These are phyloP conservation scores for Magnusiomyces tetraspermus DNA, from an alignment of 1,139 yeast species.

Conservation along the genomic window DNA sequence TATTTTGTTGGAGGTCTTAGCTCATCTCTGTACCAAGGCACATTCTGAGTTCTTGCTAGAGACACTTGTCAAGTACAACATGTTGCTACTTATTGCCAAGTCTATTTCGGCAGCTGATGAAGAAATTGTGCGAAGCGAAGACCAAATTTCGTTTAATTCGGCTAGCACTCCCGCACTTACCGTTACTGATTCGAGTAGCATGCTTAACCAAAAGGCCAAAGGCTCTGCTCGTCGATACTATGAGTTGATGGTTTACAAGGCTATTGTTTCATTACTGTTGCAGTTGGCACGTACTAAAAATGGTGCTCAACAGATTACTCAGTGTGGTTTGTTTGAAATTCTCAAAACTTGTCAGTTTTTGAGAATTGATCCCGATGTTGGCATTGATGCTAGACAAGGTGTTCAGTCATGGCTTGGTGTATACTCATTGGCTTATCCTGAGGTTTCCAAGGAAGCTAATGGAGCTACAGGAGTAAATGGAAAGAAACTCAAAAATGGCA, in stretches of 20 bases:
- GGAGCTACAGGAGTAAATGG: background rate
- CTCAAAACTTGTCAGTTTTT: conserved; percentile 52
- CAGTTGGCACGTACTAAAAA: conserved; percentile 64
- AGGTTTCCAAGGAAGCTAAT: background rate
- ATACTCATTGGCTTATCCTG: background rate
- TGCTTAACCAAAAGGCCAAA: conserved; percentile 9
- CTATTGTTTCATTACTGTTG: conserved; percentile 57
- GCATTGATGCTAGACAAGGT: conserved; percentile 38
- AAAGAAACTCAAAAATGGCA: background rate
- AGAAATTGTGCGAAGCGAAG: conserved; percentile 33
- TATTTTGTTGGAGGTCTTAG: conserved; percentile 58
- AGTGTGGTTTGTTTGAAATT: conserved; percentile 56
- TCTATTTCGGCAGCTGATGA: conserved; percentile 54
- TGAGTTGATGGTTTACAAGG: conserved; percentile 68
- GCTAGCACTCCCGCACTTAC: background rate
- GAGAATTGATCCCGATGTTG: conserved; percentile 70
- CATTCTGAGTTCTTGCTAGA: conserved; percentile 52
- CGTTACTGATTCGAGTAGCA: background rate
- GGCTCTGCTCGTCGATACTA: conserved; percentile 33
- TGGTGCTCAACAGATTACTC: conserved; percentile 71
- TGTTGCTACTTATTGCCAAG: conserved; percentile 54
- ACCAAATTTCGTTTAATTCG: conserved; percentile 1
- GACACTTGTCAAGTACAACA: conserved; percentile 53
- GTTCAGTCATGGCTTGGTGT: background rate
- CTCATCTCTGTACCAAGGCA: conserved; percentile 45